Evolutionary conservation across 352 stramenopile species (phyloP), one percentile per base, ranked within the genome.

Genomic region (Phytopythium kandeliae): DNA sequence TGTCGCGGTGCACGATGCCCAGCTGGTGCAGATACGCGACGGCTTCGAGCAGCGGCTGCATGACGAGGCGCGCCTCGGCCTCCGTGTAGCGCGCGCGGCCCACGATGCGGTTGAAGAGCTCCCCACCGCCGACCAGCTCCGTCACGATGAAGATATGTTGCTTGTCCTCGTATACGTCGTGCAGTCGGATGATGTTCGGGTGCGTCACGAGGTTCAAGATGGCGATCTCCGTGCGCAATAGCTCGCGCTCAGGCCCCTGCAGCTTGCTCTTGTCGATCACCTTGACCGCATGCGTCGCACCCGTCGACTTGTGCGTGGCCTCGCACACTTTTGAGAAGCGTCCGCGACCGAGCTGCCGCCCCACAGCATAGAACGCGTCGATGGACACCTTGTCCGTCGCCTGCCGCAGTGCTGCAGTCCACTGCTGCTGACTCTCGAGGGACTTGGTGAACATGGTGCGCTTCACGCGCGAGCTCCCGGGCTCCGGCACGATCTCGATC

Each of bases 211-310:
- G 65, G 55, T 92, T 79, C 55, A 96, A 60, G 52, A 94, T 94
- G 41, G 71, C 54, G 50, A 95, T 74, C 61, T 96, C 74, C 55
- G 74, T 71, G 22, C 90, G 83, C 37, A 98, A 55, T 28, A 97
- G 59, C 46, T 97, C 86, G 35, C 89, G 89, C 60, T 98, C 93
- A 13, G 85, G 76, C 15, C 72, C 72, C 22, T 86, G 79, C 34
- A 97, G 67, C 57, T 89, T 92, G 62, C 73, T 71, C 60, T 97
- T 97, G 65, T 97, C 85, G 50, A 98, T 97, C 45, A 97, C 89
- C 57, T 98, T 97, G 19, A 97, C 89, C 0, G 91, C 91, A 26
- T 85, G 86, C 47, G 80, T 91, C 31, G 83, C 67, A 4, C 69
- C 69, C 0, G 57, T 78, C 19, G 70, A 54, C 48, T 85, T 80